Evolutionary conservation across 257 asterid genomes (phyloP).

Genomic region (Parsonsia alboflavescens): DNA sequence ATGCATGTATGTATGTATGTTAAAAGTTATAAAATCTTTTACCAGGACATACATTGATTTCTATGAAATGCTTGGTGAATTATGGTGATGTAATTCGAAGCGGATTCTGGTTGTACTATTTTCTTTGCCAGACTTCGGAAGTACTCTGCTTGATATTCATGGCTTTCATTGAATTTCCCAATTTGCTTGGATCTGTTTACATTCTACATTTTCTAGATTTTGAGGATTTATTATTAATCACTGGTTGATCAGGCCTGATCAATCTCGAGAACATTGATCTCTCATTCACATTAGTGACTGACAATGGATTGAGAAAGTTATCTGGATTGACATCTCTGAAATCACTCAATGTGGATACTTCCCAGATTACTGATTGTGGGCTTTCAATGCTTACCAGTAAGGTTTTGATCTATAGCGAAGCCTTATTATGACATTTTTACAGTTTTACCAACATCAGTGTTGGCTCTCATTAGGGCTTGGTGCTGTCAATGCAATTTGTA

Average conservation of each 20-base stretch:
- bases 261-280: slow-evolving; percentile 34
- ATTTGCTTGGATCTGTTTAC: background rate
- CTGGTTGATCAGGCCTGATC: slow-evolving; percentile 23
- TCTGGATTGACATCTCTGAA: slow-evolving; percentile 30
- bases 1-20: too few relatives aligned
- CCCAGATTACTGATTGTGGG: slow-evolving; percentile 30
- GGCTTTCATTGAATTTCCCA: background rate
- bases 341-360: slow-evolving; percentile 37
- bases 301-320: slow-evolving; percentile 26
- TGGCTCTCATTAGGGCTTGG: background rate
- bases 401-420: background rate
- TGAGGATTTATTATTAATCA: background rate
- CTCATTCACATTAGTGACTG: slow-evolving; percentile 30
- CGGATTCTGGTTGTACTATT: too few relatives aligned
- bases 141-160: background rate
- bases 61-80: background rate
- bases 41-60: background rate
- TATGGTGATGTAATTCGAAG: background rate
- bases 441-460: background rate
- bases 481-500: background rate
- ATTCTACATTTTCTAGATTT: background rate
- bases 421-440: background rate
- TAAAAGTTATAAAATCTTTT: too few relatives aligned
- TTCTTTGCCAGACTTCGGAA: background rate
- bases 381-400: slow-evolving; percentile 29